phyloP scores from a whole-genome alignment of 495 filamentous ascomycete genomes.

The Neurospora sp. region DNA sequence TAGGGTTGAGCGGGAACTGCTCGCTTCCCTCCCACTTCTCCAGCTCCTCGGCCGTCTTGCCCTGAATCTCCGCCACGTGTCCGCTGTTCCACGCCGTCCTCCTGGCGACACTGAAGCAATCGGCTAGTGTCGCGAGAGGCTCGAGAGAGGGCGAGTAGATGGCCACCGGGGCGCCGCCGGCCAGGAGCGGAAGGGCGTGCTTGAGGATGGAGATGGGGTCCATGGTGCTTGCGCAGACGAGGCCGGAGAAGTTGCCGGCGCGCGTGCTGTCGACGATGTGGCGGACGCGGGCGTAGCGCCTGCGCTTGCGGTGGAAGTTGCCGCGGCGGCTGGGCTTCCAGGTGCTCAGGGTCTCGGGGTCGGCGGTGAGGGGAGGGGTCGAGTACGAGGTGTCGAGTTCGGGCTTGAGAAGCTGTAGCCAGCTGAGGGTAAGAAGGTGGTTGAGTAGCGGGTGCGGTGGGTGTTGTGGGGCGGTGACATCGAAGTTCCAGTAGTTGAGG shows the following conservation, averaged over 20 bases:
- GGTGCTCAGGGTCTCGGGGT: conserved; percentile 43
- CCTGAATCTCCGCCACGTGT: conserved; percentile 24
- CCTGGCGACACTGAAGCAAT: conserved; percentile 67
- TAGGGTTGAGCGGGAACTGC: conserved; percentile 76
- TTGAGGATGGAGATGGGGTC: conserved; percentile 65
- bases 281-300: conserved; percentile 61
- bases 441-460: conserved; percentile 64
- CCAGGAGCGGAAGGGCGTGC: conserved; percentile 62
- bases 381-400: conserved; percentile 57
- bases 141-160: conserved; percentile 75
- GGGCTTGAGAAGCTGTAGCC: conserved; percentile 80
- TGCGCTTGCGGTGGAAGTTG: conserved; percentile 74
- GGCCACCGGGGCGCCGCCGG: conserved; percentile 74
- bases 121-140: conserved; percentile 59
- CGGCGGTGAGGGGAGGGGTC: conserved; percentile 42
- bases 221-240: conserved; percentile 73
- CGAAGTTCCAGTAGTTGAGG: conserved; percentile 79
- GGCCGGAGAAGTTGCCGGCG: conserved; percentile 67
- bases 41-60: conserved; percentile 26
- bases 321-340: conserved; percentile 70
- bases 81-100: conserved; percentile 55
- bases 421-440: conserved; percentile 74
- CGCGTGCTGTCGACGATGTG: conserved; percentile 61
- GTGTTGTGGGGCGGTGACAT: conserved; percentile 52
- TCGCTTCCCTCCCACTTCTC: conserved; percentile 45